Evolutionary conservation across 768 basidiomycete species (phyloP).

Genomic region (Amanita phalloides): DNA sequence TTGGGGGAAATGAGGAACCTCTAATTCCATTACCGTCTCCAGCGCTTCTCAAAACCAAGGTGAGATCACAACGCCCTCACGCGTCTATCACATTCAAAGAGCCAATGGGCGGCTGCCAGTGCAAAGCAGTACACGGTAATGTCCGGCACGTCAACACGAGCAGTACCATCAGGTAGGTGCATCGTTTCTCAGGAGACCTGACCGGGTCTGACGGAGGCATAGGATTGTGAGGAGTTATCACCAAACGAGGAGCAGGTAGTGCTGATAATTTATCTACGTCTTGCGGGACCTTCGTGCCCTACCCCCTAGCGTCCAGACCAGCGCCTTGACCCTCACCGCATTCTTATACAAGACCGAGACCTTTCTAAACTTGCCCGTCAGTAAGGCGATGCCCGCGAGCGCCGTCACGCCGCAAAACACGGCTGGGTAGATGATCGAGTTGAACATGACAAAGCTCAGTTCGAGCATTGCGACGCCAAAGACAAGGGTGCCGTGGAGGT

Average conservation of each 20-base stretch:
- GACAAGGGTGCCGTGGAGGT: constrained; percentile 17
- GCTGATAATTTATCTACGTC: not conserved
- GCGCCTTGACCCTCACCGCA: not conserved
- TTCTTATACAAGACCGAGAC: not conserved
- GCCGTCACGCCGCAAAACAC: constrained; percentile 8
- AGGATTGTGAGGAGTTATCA: no score
- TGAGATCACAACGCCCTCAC: not conserved
- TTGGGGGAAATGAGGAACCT: not conserved
- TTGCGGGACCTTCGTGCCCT: not conserved
- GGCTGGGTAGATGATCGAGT: constrained; percentile 16
- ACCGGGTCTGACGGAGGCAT: not conserved
- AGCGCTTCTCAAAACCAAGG: not conserved
- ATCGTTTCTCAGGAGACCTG: not conserved
- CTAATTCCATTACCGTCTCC: not conserved
- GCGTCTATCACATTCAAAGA: not conserved
- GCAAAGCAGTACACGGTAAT: not conserved
- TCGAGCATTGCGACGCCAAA: constrained; percentile 17
- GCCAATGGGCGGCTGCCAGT: not conserved
- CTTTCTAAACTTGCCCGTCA: not conserved
- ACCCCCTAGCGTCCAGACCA: not conserved
- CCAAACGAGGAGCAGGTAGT: no score
- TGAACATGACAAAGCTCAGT: constrained; percentile 20
- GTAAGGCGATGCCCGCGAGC: not conserved
- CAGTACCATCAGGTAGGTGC: not conserved
- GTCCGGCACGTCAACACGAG: not conserved